Base-by-base conservation (phyloP, 257 asterid genomes). In the Solanum rostratum region DNA sequence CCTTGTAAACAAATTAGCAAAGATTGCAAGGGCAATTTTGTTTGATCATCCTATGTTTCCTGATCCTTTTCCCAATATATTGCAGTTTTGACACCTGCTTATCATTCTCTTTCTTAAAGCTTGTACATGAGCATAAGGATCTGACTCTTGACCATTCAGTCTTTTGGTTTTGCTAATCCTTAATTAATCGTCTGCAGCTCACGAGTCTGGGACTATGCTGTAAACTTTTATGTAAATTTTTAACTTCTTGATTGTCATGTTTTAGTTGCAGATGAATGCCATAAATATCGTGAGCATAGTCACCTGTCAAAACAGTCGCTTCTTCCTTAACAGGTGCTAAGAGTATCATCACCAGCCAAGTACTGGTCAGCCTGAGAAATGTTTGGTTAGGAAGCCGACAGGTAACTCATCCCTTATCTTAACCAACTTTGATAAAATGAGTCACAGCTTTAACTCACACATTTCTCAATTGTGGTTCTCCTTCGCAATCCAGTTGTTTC, bases 1-100 rank as follows among this genome's bases (percentile, higher is more conserved):
- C 66, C 83, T 62, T 84, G 86, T 63, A 83, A 69, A 59, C 74
- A 37, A 59, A 30, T 63, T 79, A 55, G 78, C 80, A 70, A 60
- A 39, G 10, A 22, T 43, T 63, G 76, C 11, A 78, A 43, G 70
- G 86, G 79, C 79, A 71, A 33, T 83, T 57, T 68, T 79, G 80
- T 85, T 83, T 27, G 57, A 30, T 81, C 78, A 57, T 39, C 41
- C 41, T 59, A 63, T n/a, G 24, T 60, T 19, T 60, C 60, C 39
- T 14, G 57, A 43, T 62, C 57, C 54, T 62, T 81, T 49, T 10
- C 57, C 57, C 33, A 60, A 45, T 81, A 24, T 81, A 57, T 16
- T 41, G 84, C 55, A 18, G 19, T 37, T 81, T 22, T 81, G 4
- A 60, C 73, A 1, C 16, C 63, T 49, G 62, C 29, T 49, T 76